Evolutionary conservation across 805 yeast species (phyloP), one percentile per base, ranked within the genome.

Genomic region (Candida xyloterini): DNA sequence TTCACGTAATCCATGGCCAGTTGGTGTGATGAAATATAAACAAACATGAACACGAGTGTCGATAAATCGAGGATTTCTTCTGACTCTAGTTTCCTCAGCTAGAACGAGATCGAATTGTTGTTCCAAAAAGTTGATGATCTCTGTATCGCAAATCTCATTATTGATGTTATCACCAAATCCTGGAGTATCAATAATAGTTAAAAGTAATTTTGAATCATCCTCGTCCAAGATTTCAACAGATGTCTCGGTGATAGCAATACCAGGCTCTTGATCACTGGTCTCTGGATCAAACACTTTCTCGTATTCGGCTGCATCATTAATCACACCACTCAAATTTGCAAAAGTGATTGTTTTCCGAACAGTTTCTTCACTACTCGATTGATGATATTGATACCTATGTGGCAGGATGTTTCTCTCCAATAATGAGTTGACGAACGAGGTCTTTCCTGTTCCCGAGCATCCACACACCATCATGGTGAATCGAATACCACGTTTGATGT

Each of bases 31-130:
- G 55, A 84, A 84, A 58, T 84, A 84, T 33, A 84, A 61, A 46
- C 83, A 74, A 7, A 78, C 79, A 56, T 84, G 93, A 29, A 84
- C 86, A 52, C 93, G 70, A 13, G 89, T 73, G 64, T 85, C 91
- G 51, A 75, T 81, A 56, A 83, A 80, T 48, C 86, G 70, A 18
- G 95, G 95, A 58, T 87, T 86, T 72, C 97, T 81, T 61, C 76
- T 75, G 48, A 89, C 86, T 47, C 91, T 73, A 1, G 93, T 84
- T 60, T 89, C 96, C 59, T 89, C 96, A 2, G 86, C 87, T 33
- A 89, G 71, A 0, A 85, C 88, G 41, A 73, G 67, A 57, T 83
- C 90, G 56, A 84, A 84, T 56, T 84, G 91, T 57, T 81, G 88
- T 57, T 81, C 84, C 53, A 85, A 63, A 57, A 74, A 85, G 41